Evolutionary conservation across 2,329 filamentous ascomycete genomes (phyloP), one percentile per base, ranked within the genome.

Genomic region (Sarocladium strictum): DNA sequence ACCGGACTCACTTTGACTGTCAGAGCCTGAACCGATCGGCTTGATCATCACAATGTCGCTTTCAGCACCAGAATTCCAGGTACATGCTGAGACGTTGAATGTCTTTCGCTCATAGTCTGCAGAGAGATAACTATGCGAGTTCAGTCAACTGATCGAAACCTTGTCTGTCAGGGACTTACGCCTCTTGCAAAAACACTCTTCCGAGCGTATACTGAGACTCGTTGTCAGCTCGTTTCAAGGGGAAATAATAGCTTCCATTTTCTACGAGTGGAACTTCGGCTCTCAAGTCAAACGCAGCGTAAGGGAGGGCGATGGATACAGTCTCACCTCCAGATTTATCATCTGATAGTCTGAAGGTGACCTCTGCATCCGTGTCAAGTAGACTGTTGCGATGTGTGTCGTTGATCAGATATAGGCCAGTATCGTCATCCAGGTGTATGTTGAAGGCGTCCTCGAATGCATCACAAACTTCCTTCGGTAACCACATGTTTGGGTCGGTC

Each of bases 191-290:
- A 17, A 51, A 51, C 10, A 51, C 47, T 17, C 47, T 51, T 35
- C 47, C 47, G 3, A 51, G 29, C 3, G 47, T 51, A 21, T 51
- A 51, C n/a, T 51, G 47, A 3, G 47, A 29, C 3, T 10, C 4
- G 15, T 51, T 51, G 3, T 51, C 47, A 14, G 47, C 47, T 21
- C 27, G 26, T 17, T 21, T 51, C 3, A 51, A 29, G 4, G 47
- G 47, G n/a, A 51, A 51, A n/a, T 51, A 51, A n/a, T 51, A 51
- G 27, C 47, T 51, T 17, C 29, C 23, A 17, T 51, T 35, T 17
- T 33, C 11, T 11, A 51, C 47, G 4, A 51, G 17, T 3, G 47
- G 47, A 21, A 3, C 35, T 21, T 51, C 47, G 7, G 29, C 47
- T 29, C 35, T 17, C 47, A 51, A 17, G 24, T 51, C 47, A 21